Evolutionary conservation across 2,329 filamentous ascomycete species (phyloP), one percentile per base, ranked within the genome.

Genomic region (Cladosporium cucumerinum): DNA sequence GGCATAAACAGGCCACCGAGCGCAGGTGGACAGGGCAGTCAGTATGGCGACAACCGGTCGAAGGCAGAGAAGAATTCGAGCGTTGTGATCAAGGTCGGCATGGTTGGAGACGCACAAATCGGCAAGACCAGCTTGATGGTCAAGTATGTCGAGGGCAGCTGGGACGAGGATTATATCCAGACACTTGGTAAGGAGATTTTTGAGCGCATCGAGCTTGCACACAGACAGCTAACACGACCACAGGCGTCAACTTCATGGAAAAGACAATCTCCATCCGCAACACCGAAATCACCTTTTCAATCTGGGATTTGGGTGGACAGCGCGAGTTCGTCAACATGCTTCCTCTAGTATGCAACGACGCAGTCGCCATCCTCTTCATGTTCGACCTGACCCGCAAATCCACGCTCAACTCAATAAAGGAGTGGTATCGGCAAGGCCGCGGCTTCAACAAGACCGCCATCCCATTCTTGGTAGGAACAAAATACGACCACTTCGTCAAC

Each of bases 361-460:
- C 95, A 10, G 95, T 99, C 34, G 95, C 95, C 59, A 98, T 99
- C 69, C 84, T 97, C 51, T 97, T 97, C 85, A 97, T 97, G 93
- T 97, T 97, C 77, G 93, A 97, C 78, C 82, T 97, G 71, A 97
- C 93, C 43, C 86, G 93, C 72, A 97, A 97, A 84, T 97, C 93
- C 80, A 97, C 93, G 0, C 82, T 99, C 71, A 99, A 99, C 81
- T 97, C 92, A 74, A 98, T 99, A 84, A 99, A 99, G 82, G 95
- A 99, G 78, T 99, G 95, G 95, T 99, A 99, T 77, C 87, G 95
- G 63, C 95, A 99, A 80, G 95, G 95, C 57, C 87, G 95, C 69
- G 95, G 95, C 26, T 99, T 99, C 84, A 99, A 99, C 85, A 99
- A 99, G 84, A 99, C 95, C 16, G 95, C 95, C n/a, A 99, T 99